Percentiles rank a stretch among this genome's conserved stretches.
phyloP scores from a whole-genome alignment of 2,329 filamentous ascomycete species.

The Lecanicillium sp. region DNA sequence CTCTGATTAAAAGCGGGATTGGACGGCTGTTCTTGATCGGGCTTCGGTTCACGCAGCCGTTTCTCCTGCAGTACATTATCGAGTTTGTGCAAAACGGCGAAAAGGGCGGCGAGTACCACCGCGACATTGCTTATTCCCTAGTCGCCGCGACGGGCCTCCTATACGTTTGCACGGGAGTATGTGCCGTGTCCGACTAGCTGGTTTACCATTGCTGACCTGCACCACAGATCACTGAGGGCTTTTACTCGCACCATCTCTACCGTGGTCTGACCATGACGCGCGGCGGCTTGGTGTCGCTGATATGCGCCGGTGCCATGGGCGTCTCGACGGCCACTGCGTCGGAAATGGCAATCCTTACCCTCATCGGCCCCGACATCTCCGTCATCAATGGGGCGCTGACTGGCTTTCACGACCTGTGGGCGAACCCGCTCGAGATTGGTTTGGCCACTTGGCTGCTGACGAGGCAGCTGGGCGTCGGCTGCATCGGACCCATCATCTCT shows the following conservation, averaged over 20 bases:
- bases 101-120: constrained; percentile 7
- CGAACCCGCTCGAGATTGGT: constrained; percentile 13
- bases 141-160: constrained; percentile 17
- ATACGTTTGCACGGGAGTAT: constrained; percentile 17
- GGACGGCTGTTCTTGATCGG: constrained; percentile 17
- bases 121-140: constrained; percentile 16
- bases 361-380: constrained; percentile 12
- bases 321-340: background rate
- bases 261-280: constrained; percentile 27
- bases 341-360: constrained; percentile 10
- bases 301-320: constrained; percentile 15
- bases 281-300: constrained; percentile 22
- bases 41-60: constrained; percentile 21
- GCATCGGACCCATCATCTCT: constrained; percentile 12
- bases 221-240: constrained; percentile 16
- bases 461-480: constrained; percentile 13
- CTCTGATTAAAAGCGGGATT: constrained; percentile 17
- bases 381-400: constrained; percentile 13
- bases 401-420: constrained; percentile 14
- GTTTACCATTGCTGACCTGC: background rate
- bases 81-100: constrained; percentile 12
- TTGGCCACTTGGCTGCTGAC: constrained; percentile 14
- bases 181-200: too few species aligned
- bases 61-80: constrained; percentile 19
- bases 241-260: constrained; percentile 21